Evolutionary conservation across 306 rosid genomes (phyloP).

Genomic region (Quercus rubra): DNA sequence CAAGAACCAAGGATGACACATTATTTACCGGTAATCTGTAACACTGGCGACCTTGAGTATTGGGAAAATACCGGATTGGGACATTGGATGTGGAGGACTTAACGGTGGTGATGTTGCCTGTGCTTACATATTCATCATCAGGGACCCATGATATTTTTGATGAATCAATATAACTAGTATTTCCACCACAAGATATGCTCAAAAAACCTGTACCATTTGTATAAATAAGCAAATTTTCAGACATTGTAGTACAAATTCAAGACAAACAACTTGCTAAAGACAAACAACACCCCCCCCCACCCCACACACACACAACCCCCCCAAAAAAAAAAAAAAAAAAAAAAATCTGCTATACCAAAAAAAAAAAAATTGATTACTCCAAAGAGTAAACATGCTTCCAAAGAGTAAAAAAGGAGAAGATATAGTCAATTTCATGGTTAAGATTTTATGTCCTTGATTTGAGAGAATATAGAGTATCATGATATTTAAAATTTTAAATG

Average conservation of each 20-base stretch:
- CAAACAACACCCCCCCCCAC: too few relatives aligned
- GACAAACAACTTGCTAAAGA: too few relatives aligned
- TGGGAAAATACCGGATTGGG: slow-evolving; percentile 60
- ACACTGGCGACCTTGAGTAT: slow-evolving; percentile 42
- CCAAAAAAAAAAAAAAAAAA: too few relatives aligned
- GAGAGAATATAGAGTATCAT: too few relatives aligned
- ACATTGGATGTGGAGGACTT: slow-evolving; percentile 27
- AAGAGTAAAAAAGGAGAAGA: not conserved
- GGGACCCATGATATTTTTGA: slow-evolving; percentile 65
- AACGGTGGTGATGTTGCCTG: slow-evolving; percentile 49
- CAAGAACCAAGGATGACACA: slow-evolving; percentile 57
- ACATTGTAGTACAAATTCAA: not conserved
- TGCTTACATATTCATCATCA: slow-evolving; percentile 55
- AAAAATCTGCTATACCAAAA: too few relatives aligned
- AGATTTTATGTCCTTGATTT: too few relatives aligned
- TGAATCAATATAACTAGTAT: slow-evolving; percentile 50
- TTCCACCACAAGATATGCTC: slow-evolving; percentile 92
- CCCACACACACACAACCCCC: too few relatives aligned
- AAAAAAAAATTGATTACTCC: not conserved
- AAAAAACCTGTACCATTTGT: slow-evolving; percentile 63
- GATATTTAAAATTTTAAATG: not conserved
- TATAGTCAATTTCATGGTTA: too few relatives aligned
- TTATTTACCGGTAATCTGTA: slow-evolving; percentile 52
- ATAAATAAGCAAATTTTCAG: slow-evolving; percentile 9
- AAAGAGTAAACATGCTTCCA: not conserved